Evolutionary conservation across 2,329 filamentous ascomycete genomes (phyloP).

Genomic region (Apiospora phragmitis): DNA sequence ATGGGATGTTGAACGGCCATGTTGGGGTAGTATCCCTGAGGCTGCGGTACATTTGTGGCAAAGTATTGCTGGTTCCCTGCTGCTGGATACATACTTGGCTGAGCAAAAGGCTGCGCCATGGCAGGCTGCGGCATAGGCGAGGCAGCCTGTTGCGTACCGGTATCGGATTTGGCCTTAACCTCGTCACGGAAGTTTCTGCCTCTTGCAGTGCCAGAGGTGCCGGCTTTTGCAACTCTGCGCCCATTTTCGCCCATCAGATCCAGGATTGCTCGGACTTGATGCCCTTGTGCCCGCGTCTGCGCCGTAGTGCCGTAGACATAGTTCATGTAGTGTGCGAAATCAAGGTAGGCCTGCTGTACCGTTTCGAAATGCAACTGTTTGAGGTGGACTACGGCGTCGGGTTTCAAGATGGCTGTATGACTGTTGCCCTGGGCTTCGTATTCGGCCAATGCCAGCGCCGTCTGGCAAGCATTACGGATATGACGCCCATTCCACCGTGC

Average conservation of each 20-base stretch:
- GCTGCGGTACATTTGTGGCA: not conserved
- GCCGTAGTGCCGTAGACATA: not conserved
- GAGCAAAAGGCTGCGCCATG: not conserved
- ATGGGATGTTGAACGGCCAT: not conserved
- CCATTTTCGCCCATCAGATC: not conserved
- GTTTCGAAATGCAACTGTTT: slow-evolving; percentile 19
- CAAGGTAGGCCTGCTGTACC: slow-evolving; percentile 22
- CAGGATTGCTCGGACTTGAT: not conserved
- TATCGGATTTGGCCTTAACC: not conserved
- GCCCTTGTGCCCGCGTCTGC: not conserved
- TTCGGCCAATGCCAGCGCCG: slow-evolving; percentile 22
- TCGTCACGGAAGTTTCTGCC: not conserved
- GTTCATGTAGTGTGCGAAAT: slow-evolving; percentile 23
- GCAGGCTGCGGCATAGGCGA: not conserved
- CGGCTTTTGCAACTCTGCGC: not conserved
- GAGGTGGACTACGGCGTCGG: slow-evolving; percentile 18
- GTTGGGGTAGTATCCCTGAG: not conserved
- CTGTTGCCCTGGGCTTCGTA: slow-evolving; percentile 23
- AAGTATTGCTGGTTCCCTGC: not conserved
- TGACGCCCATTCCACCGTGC: slow-evolving; percentile 26
- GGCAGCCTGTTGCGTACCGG: not conserved
- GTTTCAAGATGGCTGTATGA: slow-evolving; percentile 8
- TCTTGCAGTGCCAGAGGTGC: not conserved
- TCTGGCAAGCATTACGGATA: slow-evolving; percentile 27
- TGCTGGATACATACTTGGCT: not conserved